Conservation (phyloP, 2,329 filamentous ascomycete genomes). For the Diaporthe caulivora region DNA sequence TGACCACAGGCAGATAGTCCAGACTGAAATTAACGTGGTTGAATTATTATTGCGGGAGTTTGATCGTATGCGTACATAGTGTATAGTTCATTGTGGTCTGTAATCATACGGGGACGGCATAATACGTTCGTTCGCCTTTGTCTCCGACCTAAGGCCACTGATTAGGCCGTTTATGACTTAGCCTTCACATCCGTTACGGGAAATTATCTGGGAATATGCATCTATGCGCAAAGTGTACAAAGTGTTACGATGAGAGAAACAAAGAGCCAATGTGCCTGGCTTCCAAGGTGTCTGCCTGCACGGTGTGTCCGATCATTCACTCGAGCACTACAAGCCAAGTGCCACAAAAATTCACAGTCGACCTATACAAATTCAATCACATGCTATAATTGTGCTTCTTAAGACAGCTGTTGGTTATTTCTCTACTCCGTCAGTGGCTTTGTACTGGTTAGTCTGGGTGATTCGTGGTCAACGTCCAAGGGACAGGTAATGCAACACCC, state of each 20-base stretch:
- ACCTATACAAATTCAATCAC: too few relatives aligned
- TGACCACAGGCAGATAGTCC: too few relatives aligned
- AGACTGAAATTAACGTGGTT: neutral
- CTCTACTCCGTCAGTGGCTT: neutral
- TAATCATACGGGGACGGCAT: too few relatives aligned
- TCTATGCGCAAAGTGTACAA: too few relatives aligned
- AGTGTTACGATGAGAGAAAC: neutral
- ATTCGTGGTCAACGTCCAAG: neutral
- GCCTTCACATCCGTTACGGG: neutral
- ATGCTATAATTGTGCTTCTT: neutral
- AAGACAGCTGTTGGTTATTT: neutral
- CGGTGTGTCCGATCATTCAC: too few relatives aligned
- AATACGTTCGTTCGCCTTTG: neutral
- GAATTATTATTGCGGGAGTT: neutral
- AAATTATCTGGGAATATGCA: too few relatives aligned
- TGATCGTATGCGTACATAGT: too few relatives aligned
- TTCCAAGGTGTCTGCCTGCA: too few relatives aligned
- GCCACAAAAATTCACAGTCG: too few relatives aligned
- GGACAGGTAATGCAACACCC: too few relatives aligned
- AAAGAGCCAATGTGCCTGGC: neutral
- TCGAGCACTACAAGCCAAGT: too few relatives aligned
- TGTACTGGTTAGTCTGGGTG: neutral
- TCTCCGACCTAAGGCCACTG: neutral
- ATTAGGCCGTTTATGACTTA: too few relatives aligned
- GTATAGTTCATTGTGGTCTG: neutral